Percentiles rank a stretch among this genome's conserved stretches.
Evolutionary conservation across 2,329 filamentous ascomycete genomes (phyloP).

Genomic region (Xylaria sp.): DNA sequence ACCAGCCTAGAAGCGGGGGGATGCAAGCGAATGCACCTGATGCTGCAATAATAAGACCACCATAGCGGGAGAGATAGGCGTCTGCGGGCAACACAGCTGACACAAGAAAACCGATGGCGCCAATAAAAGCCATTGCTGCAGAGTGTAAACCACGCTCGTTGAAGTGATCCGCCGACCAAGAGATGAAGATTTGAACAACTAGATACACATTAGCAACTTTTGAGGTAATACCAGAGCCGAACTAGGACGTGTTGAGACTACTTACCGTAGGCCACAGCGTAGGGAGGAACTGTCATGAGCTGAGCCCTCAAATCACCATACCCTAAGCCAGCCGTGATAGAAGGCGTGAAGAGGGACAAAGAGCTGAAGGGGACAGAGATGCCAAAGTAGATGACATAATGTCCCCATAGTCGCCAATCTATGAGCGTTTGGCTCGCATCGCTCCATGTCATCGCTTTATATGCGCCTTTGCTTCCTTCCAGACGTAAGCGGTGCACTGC

Average conservation of each 20-base stretch:
- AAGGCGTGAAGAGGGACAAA: conserved; percentile 63
- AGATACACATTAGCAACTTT: conserved; percentile 14
- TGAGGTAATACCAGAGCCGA: neutral
- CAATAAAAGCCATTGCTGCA: conserved; percentile 57
- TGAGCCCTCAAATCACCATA: conserved; percentile 62
- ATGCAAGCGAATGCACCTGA: conserved; percentile 76
- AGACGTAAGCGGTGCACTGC: conserved; percentile 56
- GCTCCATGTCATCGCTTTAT: conserved; percentile 71
- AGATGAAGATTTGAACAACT: conserved; percentile 55
- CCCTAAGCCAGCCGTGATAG: conserved; percentile 61
- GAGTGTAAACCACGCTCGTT: conserved; percentile 64
- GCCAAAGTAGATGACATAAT: conserved; percentile 65
- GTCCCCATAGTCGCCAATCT: conserved; percentile 74
- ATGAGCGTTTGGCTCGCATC: conserved; percentile 77
- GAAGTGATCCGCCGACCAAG: conserved; percentile 72
- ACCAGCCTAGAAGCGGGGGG: conserved; percentile 75
- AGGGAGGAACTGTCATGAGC: conserved; percentile 75
- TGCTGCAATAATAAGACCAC: conserved; percentile 74
- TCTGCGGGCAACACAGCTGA: conserved; percentile 72
- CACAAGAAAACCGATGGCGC: conserved; percentile 65
- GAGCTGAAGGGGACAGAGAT: conserved; percentile 52
- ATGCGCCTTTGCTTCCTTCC: conserved; percentile 65
- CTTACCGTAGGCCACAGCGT: conserved; percentile 62
- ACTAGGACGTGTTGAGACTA: neutral
- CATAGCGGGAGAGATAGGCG: conserved; percentile 71